These are phyloP conservation scores for Fusarium nanum DNA, from an alignment of 2,329 filamentous ascomycete species.

Conservation along the genomic window DNA sequence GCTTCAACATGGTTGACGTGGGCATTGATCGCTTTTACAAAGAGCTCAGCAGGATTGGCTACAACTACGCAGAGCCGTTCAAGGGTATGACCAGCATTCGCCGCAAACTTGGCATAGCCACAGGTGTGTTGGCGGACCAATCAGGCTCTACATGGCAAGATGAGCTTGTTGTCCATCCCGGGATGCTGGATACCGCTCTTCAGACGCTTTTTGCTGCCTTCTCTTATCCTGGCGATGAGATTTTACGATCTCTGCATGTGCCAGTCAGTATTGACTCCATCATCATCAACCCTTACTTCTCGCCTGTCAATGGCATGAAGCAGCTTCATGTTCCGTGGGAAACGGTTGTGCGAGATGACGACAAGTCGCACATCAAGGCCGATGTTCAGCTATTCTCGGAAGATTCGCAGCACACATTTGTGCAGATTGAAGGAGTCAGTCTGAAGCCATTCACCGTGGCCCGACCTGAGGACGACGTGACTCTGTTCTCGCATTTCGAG, in stretches of 20 bases:
- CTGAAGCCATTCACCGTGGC: not conserved
- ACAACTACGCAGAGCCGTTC: not conserved
- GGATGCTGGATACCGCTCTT: not conserved
- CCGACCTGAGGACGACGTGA: not conserved
- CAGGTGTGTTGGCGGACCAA: not conserved
- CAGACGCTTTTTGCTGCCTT: not conserved
- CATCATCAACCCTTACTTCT: not conserved
- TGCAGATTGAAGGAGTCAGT: not conserved
- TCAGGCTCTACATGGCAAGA: not conserved
- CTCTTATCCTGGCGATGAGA: not conserved
- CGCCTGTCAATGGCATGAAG: no score
- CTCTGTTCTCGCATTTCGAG: not conserved
- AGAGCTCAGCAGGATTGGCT: not conserved
- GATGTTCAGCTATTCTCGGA: not conserved
- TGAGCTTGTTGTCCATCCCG: not conserved
- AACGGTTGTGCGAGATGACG: not conserved
- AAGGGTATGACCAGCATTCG: not conserved
- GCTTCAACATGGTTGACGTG: no score
- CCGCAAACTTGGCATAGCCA: not conserved
- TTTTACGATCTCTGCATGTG: not conserved
- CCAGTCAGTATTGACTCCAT: not conserved
- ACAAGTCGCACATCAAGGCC: not conserved
- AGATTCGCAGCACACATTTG: not conserved
- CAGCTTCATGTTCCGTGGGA: not conserved
- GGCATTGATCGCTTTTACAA: no score